Evolutionary conservation across 306 rosid species (phyloP).

Genomic region (Fragaria nilgerrensis): DNA sequence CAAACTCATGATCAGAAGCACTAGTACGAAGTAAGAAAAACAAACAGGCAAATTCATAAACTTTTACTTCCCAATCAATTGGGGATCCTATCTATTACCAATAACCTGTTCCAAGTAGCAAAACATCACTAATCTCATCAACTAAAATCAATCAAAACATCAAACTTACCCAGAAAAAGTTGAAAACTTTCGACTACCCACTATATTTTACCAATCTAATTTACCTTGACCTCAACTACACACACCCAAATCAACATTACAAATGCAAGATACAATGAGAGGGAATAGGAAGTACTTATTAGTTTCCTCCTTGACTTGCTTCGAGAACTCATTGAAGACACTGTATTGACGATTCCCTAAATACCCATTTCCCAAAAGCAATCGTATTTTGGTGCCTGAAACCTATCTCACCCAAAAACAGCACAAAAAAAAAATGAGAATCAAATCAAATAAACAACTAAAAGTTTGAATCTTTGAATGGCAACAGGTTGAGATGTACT

Average conservation of each 20-base stretch:
- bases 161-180: not conserved
- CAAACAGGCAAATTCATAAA: not conserved
- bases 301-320: slow-evolving; percentile 74
- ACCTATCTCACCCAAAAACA: slow-evolving; percentile 32
- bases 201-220: not conserved
- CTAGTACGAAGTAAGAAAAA: not conserved
- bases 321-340: slow-evolving; percentile 76
- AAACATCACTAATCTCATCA: not conserved
- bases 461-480: not conserved
- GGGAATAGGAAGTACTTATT: slow-evolving; percentile 41
- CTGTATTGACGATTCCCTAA: slow-evolving; percentile 46
- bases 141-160: not conserved
- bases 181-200: not conserved
- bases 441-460: not conserved
- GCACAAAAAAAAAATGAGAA: not conserved
- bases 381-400: slow-evolving; percentile 37
- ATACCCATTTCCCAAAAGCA: slow-evolving; percentile 38
- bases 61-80: not conserved
- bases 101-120: not conserved
- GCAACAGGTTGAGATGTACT: slow-evolving; percentile 28
- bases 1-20: not conserved
- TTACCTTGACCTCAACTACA: not conserved
- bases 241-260: not conserved
- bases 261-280: slow-evolving; percentile 1
- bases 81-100: not conserved